Base-by-base conservation (phyloP, 768 basidiomycete species). In the Coprinopsis marcescibilis region DNA sequence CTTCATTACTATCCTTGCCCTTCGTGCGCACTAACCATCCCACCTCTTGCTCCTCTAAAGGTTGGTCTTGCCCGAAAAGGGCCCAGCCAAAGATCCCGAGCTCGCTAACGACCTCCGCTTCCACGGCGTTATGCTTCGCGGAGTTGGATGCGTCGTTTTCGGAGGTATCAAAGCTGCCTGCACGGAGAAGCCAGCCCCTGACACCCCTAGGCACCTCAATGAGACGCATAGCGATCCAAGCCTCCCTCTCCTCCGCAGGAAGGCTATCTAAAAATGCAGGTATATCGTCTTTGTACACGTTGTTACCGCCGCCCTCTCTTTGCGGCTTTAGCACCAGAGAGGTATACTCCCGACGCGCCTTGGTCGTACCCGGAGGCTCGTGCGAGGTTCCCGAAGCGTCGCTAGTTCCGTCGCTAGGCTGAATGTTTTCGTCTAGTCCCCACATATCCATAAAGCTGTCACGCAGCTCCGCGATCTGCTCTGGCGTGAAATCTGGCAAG, bases 291-390 rank as follows among this genome's bases (percentile, higher is more conserved):
- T 87, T 86, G 66, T 97, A 98, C 20, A 98, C 76, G 56, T 99
- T 99, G 57, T 97, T 96, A 6, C 95, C 95, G 1, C 95, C 95
- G 1, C 95, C 95, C 69, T 99, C 95, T n/a, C 94, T 77, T 62
- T 98, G 95, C 0, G 95, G 95, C 63, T 99, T 99, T 39, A 99
- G 75, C 2, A 98, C 95, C 21, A 92, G 78, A 4, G 72, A 67
- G 4, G 65, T 60, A 0, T 81, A 73, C 12, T 68, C 52, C 8
- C 65, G 61, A 15, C 72, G 69, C 0, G 89, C 87, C 36, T 72
- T 68, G 20, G 57, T 54, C n/a, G 82, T 70, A 4, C 77, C 76
- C 36, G 63, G 60, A 1, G 58, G 54, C 53, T 73, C 70, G 8
- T 36, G 8, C 35, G 10, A 32, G 20, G 48, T 50, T 1, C 62